These are phyloP conservation scores for Aspergillus costaricaensis DNA, from an alignment of 2,329 filamentous ascomycete species.

Conservation along the genomic window DNA sequence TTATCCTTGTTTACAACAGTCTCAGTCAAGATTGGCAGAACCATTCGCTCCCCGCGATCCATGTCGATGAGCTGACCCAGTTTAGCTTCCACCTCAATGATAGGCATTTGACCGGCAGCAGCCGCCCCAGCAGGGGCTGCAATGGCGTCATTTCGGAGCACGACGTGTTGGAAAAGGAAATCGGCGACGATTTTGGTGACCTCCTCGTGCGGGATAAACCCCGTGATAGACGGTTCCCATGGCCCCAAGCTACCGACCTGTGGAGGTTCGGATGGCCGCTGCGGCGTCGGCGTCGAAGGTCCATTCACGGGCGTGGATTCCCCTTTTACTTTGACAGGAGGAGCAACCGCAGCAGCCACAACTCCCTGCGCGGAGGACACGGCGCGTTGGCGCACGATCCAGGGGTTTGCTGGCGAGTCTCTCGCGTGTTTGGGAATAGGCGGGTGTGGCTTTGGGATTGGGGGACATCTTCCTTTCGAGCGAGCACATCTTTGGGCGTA, in stretches of 20 bases:
- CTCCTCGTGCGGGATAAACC: conserved; percentile 71
- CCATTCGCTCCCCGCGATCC: conserved; percentile 68
- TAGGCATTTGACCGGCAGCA: conserved; percentile 64
- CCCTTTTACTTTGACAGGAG: conserved; percentile 19
- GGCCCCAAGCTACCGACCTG: conserved; percentile 36
- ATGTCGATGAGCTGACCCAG: conserved; percentile 78
- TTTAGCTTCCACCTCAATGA: conserved; percentile 94
- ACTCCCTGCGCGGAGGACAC: conserved; percentile 20
- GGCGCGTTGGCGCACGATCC: conserved; percentile 26
- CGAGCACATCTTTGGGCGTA: conserved; percentile 50
- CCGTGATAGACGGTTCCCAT: conserved; percentile 65
- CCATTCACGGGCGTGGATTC: conserved; percentile 34
- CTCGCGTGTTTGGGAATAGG: conserved; percentile 37
- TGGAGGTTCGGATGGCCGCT: conserved; percentile 21
- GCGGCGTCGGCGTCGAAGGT: conserved; percentile 21
- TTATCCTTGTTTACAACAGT: conserved; percentile 65
- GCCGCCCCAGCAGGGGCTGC: conserved; percentile 57
- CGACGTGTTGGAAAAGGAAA: conserved; percentile 73
- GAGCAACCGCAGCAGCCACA: conserved; percentile 20
- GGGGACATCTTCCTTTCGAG: conserved; percentile 43
- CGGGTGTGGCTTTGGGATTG: conserved; percentile 41
- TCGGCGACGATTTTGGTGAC: conserved; percentile 76
- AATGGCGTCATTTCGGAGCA: conserved; percentile 64
- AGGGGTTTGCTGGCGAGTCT: conserved; percentile 24
- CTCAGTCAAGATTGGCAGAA: conserved; percentile 68